phyloP scores from a whole-genome alignment of 2,329 filamentous ascomycete species.

The Hymenoscyphus scutula region DNA sequence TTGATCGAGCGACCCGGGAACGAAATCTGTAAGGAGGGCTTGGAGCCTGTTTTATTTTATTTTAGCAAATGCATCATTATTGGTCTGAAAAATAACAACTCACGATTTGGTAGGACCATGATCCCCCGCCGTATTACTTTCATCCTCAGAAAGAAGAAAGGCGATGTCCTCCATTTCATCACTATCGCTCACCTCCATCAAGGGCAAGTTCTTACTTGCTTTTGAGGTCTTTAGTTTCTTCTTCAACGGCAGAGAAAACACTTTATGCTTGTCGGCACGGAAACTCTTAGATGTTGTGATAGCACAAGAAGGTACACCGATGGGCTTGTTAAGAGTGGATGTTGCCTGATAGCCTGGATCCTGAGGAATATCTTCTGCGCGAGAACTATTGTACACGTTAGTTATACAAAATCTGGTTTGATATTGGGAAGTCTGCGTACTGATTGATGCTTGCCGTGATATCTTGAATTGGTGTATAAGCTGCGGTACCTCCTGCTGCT shows the following conservation, averaged over 20 bases:
- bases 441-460: background rate
- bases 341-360: conserved; percentile 28
- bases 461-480: background rate
- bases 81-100: background rate
- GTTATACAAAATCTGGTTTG: background rate
- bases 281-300: conserved; percentile 31
- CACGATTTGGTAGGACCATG: background rate
- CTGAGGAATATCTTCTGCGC: conserved; percentile 21
- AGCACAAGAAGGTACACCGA: conserved; percentile 34
- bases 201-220: conserved; percentile 5
- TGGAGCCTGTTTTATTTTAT: conserved; percentile 8
- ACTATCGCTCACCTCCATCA: conserved; percentile 26
- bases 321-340: conserved; percentile 21
- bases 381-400: background rate
- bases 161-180: conserved; percentile 37
- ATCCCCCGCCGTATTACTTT: conserved; percentile 14
- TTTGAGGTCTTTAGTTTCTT: conserved; percentile 23
- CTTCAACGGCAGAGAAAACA: conserved; percentile 4
- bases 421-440: background rate
- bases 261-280: conserved; percentile 18
- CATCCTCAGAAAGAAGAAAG: conserved; percentile 40
- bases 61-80: background rate
- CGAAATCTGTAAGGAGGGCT: conserved; percentile 53
- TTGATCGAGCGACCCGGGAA: conserved; percentile 64
- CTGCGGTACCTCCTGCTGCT: background rate